Evolutionary conservation across 805 yeast genomes (phyloP), one percentile per base, ranked within the genome.

Genomic region (Saccharomycopsis fermentans): DNA sequence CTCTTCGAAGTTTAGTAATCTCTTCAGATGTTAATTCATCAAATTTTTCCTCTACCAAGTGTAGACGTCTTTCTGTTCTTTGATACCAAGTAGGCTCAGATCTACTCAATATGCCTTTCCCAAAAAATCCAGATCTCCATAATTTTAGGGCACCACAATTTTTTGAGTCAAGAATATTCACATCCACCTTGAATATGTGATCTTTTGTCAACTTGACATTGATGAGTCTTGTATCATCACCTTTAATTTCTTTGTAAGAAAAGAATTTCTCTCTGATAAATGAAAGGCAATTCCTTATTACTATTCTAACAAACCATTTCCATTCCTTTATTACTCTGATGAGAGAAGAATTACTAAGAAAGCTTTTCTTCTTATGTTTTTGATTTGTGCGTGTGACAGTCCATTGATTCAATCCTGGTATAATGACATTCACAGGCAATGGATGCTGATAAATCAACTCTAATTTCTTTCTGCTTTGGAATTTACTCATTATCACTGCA

Each of bases 111-210:
- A 81, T 80, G 1, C 98, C 99, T 67, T 92, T 94, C 6, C 99
- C 99, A 68, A 90, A 94, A 67, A 90, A 94, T 1, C 99, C 99
- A 64, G 78, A 78, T 17, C 75, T 71, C 98, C 98, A 94, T 1
- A 94, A 71, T 43, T 70, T 70, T 21, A 66, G 63, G 81, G 85
- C 84, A 12, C 24, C 26, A 6, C 48, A 40, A 11, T 40, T 40
- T 0, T 66, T 63, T 1, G 69, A 70, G 51, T 75, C 74, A 3
- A 86, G 67, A 6, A 64, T 58, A 3, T 69, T 67, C 5, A 65
- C 58, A 2, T 69, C 69, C 40, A 68, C 79, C 48, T 70, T 72
- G 63, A 80, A 80, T 1, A 65, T 58, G 3, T 64, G 68, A 47
- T 68, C 65, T 12, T 67, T 67, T 39, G 63, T 40, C 3, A 48